phyloP scores from a whole-genome alignment of 768 basidiomycete species.

The Naganishia friedmannii region DNA sequence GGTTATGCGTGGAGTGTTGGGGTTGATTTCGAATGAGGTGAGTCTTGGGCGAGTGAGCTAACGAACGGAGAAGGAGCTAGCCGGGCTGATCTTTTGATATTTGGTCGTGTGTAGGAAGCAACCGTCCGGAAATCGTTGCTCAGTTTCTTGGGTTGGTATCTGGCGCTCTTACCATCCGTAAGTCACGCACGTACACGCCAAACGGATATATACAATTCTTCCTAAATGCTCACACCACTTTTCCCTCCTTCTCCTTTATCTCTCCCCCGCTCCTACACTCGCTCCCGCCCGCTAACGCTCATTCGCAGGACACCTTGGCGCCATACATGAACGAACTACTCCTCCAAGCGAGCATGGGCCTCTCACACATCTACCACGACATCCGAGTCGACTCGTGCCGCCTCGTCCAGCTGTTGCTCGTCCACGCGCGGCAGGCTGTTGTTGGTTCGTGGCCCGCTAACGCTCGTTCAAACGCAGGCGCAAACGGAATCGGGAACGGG shows the following conservation, averaged over 20 bases:
- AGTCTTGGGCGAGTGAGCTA: conserved; percentile 36
- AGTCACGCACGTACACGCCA: too few species aligned
- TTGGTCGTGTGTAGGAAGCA: conserved; percentile 61
- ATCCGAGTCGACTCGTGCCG: conserved; percentile 85
- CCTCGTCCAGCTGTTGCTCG: conserved; percentile 71
- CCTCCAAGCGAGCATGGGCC: conserved; percentile 82
- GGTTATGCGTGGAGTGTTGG: conserved; percentile 36
- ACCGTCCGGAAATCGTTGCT: conserved; percentile 71
- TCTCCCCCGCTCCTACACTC: neutral
- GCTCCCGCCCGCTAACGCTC: neutral
- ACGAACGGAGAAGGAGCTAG: conserved; percentile 12
- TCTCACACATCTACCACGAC: conserved; percentile 92
- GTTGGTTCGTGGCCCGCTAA: conserved; percentile 63
- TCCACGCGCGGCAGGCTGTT: conserved; percentile 65
- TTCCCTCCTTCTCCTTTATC: neutral
- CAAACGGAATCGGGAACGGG: too few species aligned
- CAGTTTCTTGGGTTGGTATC: conserved; percentile 68
- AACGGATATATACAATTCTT: too few species aligned
- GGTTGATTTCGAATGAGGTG: conserved; percentile 76
- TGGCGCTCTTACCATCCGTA: conserved; percentile 65
- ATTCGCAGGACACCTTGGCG: conserved; percentile 61
- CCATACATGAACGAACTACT: conserved; percentile 75
- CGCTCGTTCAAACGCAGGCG: conserved; percentile 24
- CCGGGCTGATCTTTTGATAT: too few species aligned
- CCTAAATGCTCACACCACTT: neutral